Base-by-base conservation (phyloP, 2,329 filamentous ascomycete species). In the Hypoxylon sp. region DNA sequence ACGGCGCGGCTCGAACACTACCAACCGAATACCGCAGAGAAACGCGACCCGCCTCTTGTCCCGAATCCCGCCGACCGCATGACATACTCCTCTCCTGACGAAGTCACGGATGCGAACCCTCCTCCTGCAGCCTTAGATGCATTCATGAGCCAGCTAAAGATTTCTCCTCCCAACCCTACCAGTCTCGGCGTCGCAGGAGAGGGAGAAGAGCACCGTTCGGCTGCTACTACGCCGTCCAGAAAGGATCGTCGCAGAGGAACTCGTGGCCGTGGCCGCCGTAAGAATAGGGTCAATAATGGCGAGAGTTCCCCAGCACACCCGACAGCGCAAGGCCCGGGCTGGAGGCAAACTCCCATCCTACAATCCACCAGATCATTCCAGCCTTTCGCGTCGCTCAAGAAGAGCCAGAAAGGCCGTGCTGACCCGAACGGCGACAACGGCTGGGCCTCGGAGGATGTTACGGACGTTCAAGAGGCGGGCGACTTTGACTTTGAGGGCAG, bases 361-460 rank as follows among this genome's bases (percentile, higher is more conserved):
- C 79, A 88, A 69, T 85, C 82, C 53, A 86, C 80, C 6, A 74
- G 83, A 2, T 84, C 83, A 0, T 88, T 88, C 58, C 86, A 88
- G 68, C 85, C 85, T 0, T 88, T 84, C 66, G 77, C 80, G 38
- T 82, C 82, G 0, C 72, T 88, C 1, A 92, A 83, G 78, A 83
- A 75, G 72, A 77, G 70, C 60, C 75, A 78, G 66, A 80, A 78
- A 58, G 77, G 73, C 54, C 79, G 74, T 65, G 74, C 72, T 41
- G 72, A 72, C 24, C 60, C 55, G 10, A 67, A 64, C 35, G 74
- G 74, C 7, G 84, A 91, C 38, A 96, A 92, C 72, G 94, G 92
- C 3, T 98, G 94, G 93, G 92, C 91, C 3, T 97, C 94, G 0
- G 95, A 97, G 71, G 94, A 98, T 70, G 93, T 94, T 18, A 97